Base-by-base conservation (phyloP, 1,139 yeast species). In the Candida gigantensis region DNA sequence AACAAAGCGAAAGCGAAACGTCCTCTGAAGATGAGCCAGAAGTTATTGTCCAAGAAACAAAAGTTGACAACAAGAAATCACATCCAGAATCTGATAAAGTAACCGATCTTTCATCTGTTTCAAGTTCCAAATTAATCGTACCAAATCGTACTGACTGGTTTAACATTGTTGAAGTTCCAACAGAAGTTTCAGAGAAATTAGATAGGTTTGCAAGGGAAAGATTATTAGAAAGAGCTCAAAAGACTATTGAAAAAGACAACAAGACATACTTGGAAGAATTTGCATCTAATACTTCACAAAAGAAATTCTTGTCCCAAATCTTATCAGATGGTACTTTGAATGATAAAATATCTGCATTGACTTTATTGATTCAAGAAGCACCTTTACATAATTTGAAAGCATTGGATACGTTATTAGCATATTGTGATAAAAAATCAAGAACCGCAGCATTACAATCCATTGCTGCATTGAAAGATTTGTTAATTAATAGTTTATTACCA, bases 321-420 rank as follows among this genome's bases (percentile, higher is more conserved):
- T 74, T 92, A 53, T 74, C 90, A 5, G 85, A 82, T 46, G 99
- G 99, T 85, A 92, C 99, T 0, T 73, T 92, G 50, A 84, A 81
- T 52, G 99, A 92, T 83, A 90, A 92, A 64, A 86, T 92, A 41
- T 87, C 97, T 32, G 97, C 98, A 0, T 73, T 92, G 53, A 90
- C 98, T 0, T 77, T 92, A 56, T 70, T 92, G 57, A 79, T 90
- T 33, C 97, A 92, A 58, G 98, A 92, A 64, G 89, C 97, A 3
- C 98, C 99, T 4, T 59, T 89, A 41, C 98, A 92, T 57, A 86
- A 94, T 47, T 57, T 83, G 41, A 86, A 87, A 58, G 89, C 96
- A 0, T 68, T 94, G 40, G 96, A 88, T 45, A 82, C 84, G 19
- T 65, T 92, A 46, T 60, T 87, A 40, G 74, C 78, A 6, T 85